Evolutionary conservation across 345 rosid species (phyloP).

Genomic region (Aegle marmelos): DNA sequence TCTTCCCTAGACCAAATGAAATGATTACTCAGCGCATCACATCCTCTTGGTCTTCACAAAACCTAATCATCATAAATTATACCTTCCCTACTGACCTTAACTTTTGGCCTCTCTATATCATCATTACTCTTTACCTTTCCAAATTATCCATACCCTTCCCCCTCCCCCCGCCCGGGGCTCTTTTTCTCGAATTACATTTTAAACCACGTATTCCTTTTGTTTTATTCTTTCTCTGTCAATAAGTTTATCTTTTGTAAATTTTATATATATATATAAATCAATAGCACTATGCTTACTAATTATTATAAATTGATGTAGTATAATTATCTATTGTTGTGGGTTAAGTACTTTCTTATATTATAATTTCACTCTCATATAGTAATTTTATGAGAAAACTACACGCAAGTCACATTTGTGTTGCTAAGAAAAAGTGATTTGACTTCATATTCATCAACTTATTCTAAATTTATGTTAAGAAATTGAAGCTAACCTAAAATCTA

Average conservation of each 20-base stretch:
- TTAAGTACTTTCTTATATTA: too few species aligned
- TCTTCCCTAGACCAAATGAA: conserved; percentile 37
- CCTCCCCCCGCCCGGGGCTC: not conserved
- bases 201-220: not conserved
- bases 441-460: not conserved
- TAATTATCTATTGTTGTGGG: too few species aligned
- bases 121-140: conserved; percentile 13
- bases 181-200: conserved; percentile 3
- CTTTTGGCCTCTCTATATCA: conserved; percentile 24
- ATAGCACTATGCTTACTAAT: too few species aligned
- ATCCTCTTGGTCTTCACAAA: conserved; percentile 27
- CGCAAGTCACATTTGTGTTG: too few species aligned
- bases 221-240: too few species aligned
- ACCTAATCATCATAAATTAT: conserved; percentile 38
- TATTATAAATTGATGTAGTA: too few species aligned
- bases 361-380: too few species aligned
- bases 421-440: not conserved
- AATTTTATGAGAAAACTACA: too few species aligned
- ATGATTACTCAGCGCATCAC: conserved; percentile 41
- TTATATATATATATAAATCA: too few species aligned
- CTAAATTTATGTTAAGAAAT: not conserved
- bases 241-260: too few species aligned
- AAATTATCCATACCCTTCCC: not conserved
- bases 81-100: conserved; percentile 14
- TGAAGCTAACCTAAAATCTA: not conserved